Conservation (phyloP, 352 stramenopile genomes). For the Phytophthora kernoviae region DNA sequence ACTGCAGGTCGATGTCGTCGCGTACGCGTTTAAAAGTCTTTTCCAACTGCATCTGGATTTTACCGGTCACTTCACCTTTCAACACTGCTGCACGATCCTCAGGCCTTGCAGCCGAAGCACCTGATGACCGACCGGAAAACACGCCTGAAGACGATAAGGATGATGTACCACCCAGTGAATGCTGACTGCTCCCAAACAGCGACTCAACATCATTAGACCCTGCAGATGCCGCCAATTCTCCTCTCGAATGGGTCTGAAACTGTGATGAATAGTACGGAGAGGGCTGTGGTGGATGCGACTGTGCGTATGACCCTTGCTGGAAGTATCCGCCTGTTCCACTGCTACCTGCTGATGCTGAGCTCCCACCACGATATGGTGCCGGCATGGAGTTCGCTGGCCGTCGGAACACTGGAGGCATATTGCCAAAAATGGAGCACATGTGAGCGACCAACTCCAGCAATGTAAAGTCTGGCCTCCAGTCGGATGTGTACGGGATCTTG, state of each 20-base stretch:
- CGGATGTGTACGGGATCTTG: constrained; percentile 83
- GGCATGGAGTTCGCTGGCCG: constrained; percentile 53
- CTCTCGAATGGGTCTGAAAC: constrained; percentile 33
- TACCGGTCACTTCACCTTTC: constrained; percentile 77
- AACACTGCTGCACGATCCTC: constrained; percentile 59
- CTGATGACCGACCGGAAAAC: constrained; percentile 12
- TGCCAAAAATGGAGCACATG: constrained; percentile 91
- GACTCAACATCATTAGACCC: constrained; percentile 31
- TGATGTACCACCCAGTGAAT: constrained; percentile 12
- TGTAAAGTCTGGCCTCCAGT: constrained; percentile 86
- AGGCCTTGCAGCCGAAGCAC: constrained; percentile 5
- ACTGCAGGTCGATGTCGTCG: constrained; percentile 87
- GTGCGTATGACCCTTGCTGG: constrained; percentile 39
- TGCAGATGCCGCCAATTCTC: constrained; percentile 14
- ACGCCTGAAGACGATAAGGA: constrained; percentile 24
- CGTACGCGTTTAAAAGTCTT: constrained; percentile 81
- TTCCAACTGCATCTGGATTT: constrained; percentile 82
- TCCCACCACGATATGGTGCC: constrained; percentile 35
- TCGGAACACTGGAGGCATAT: constrained; percentile 85
- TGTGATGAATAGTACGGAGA: constrained; percentile 39
- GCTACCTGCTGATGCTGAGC: constrained; percentile 15
- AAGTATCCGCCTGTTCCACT: constrained; percentile 51
- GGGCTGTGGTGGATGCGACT: constrained; percentile 36
- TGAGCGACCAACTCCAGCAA: constrained; percentile 85
- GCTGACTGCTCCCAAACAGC: constrained; percentile 50